Evolutionary conservation across 768 basidiomycete genomes (phyloP).

Genomic region (Termitomyces sp.): DNA sequence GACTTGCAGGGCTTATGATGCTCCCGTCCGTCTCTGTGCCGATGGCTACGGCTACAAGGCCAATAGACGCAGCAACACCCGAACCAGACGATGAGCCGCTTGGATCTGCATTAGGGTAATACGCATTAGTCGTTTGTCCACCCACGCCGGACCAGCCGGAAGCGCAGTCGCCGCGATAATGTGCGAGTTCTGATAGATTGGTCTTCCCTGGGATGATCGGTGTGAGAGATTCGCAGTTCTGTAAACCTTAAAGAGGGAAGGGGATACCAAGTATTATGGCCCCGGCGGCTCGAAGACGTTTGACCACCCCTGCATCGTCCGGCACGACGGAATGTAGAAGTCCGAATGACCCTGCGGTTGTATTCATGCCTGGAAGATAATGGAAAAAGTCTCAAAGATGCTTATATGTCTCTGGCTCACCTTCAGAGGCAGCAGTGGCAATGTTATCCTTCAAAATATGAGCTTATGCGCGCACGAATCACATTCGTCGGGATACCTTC

Average conservation of each 20-base stretch:
- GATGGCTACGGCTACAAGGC: conserved; percentile 42
- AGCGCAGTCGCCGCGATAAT: conserved; percentile 41
- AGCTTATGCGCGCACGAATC: neutral
- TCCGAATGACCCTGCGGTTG: conserved; percentile 41
- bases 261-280: conserved; percentile 40
- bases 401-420: conserved; percentile 14
- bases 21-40: conserved; percentile 54
- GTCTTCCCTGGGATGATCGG: conserved; percentile 40
- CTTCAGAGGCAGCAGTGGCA: conserved; percentile 41
- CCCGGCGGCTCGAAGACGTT: conserved; percentile 37
- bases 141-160: conserved; percentile 39
- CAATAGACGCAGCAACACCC: conserved; percentile 50
- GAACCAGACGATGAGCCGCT: conserved; percentile 60
- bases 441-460: conserved; percentile 38
- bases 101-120: conserved; percentile 44
- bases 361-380: conserved; percentile 34
- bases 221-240: neutral
- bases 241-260: neutral
- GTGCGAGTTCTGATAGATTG: conserved; percentile 52
- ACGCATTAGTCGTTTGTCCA: conserved; percentile 11
- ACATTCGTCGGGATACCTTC: conserved; percentile 29
- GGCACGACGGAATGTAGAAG: conserved; percentile 40
- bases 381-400: too few species aligned
- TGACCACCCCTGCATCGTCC: conserved; percentile 42
- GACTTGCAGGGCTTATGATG: conserved; percentile 46